phyloP scores from a whole-genome alignment of 2,329 filamentous ascomycete species.

The Nigrospora sphaerica region DNA sequence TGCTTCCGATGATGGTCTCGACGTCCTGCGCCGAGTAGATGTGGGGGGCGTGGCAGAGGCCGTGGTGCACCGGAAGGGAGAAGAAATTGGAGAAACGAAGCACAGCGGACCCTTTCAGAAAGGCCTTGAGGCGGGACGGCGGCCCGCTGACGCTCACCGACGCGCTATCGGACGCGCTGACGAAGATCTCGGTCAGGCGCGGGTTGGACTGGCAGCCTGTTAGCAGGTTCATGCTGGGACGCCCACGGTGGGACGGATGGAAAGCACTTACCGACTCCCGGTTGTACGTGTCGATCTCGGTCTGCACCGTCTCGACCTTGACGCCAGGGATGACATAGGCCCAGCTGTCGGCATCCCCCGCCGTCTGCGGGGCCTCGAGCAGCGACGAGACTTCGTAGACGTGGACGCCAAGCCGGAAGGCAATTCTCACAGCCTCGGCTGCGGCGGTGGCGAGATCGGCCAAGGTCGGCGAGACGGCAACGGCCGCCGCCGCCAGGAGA shows the following conservation, averaged over 20 bases:
- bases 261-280: not conserved
- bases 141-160: not conserved
- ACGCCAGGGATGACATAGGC: not conserved
- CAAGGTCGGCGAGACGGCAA: not conserved
- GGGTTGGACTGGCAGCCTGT: not conserved
- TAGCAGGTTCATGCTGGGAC: not conserved
- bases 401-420: not conserved
- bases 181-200: not conserved
- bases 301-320: not conserved
- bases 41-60: slow-evolving; percentile 32
- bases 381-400: not conserved
- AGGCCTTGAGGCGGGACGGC: not conserved
- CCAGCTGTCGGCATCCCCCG: not conserved
- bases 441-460: not conserved
- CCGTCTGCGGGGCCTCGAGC: not conserved
- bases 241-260: not conserved
- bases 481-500: not conserved
- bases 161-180: not conserved
- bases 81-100: slow-evolving; percentile 17
- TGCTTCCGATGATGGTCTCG: slow-evolving; percentile 12
- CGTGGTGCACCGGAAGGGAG: slow-evolving; percentile 27
- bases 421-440: not conserved
- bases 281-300: not conserved
- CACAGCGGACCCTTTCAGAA: slow-evolving; percentile 6
- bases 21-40: slow-evolving; percentile 26